phyloP scores from a whole-genome alignment of 176 grass and related monocot genomes.

The Avena insularis region DNA sequence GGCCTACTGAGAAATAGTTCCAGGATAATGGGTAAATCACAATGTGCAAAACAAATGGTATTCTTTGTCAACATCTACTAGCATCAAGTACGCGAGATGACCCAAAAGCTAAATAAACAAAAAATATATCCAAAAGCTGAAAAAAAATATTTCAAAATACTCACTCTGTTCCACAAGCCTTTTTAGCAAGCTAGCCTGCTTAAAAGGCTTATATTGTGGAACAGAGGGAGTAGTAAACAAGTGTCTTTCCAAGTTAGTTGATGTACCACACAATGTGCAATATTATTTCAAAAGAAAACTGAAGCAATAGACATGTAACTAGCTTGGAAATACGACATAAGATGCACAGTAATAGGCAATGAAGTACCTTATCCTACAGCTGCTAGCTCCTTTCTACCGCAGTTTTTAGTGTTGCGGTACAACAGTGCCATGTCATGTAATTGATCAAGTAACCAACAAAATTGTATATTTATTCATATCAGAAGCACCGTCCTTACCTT shows the following conservation, averaged over 20 bases:
- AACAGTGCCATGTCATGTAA: background rate
- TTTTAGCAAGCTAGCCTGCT: too few species aligned
- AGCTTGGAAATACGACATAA: constrained; percentile 22
- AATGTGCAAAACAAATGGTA: background rate
- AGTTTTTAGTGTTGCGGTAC: background rate
- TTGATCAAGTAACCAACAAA: constrained; percentile 5
- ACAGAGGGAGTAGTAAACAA: background rate
- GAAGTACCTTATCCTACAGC: background rate
- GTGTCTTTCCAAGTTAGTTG: constrained; percentile 4
- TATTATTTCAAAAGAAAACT: background rate
- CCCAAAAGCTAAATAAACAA: background rate
- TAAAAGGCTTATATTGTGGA: too few species aligned
- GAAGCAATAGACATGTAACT: background rate
- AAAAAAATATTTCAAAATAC: background rate
- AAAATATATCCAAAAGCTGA: background rate
- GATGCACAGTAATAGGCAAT: background rate
- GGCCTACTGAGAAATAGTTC: background rate
- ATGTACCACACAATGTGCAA: background rate
- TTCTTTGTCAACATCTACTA: background rate
- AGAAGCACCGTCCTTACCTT: constrained; percentile 55
- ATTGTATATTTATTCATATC: background rate
- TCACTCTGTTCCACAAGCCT: too few species aligned
- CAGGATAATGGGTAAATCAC: background rate
- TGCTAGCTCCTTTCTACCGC: constrained; percentile 12
- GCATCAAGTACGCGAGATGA: background rate